Conservation (phyloP, 2,329 filamentous ascomycete genomes). For the Macroventuria anomochaeta region DNA sequence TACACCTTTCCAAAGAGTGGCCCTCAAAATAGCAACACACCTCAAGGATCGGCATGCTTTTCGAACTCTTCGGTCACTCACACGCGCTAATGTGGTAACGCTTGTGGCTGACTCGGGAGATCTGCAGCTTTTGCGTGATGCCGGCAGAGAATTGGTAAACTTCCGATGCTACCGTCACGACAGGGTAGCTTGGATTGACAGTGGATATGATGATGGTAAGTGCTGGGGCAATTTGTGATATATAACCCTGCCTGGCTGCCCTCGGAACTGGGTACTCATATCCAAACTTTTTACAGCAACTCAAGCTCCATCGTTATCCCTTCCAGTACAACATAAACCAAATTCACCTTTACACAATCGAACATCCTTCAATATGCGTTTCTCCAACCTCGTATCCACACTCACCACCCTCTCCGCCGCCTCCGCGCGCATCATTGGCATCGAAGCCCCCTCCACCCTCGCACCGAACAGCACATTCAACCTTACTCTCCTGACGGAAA, state of each 20-base stretch:
- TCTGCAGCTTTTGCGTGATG: conserved; percentile 7
- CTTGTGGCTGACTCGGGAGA: conserved; percentile 14
- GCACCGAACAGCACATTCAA: conserved; percentile 48
- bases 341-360: background rate
- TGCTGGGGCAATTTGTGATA: background rate
- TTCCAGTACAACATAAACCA: background rate
- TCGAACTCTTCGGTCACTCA: too few species aligned
- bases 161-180: conserved; percentile 11
- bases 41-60: background rate
- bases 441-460: conserved; percentile 53
- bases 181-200: conserved; percentile 10
- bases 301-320: background rate
- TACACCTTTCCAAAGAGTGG: background rate
- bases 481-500: conserved; percentile 50
- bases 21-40: conserved; percentile 2
- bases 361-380: conserved; percentile 12
- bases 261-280: background rate
- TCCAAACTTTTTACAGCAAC: background rate
- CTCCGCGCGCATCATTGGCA: conserved; percentile 51
- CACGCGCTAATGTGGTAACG: background rate
- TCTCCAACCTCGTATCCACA: conserved; percentile 12
- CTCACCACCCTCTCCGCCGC: conserved; percentile 9
- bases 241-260: background rate
- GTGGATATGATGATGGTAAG: conserved; percentile 2
- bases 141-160: background rate